Conservation (phyloP, 306 rosid genomes). For the Trifolium repens region DNA sequence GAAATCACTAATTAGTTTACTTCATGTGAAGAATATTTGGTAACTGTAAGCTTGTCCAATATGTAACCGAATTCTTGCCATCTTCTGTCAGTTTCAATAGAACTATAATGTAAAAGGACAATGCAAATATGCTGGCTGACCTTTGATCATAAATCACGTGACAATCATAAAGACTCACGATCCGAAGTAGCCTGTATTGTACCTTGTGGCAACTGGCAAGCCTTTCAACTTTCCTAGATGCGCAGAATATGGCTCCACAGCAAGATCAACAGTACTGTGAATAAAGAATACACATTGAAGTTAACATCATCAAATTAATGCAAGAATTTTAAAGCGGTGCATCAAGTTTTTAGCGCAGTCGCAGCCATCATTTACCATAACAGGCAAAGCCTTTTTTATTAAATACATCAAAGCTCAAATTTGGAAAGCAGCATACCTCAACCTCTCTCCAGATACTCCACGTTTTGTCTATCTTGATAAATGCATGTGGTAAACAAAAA, state of each 20-base stretch:
- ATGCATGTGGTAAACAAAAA: conserved; percentile 21
- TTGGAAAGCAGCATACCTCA: conserved; percentile 50
- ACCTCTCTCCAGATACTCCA: conserved; percentile 43
- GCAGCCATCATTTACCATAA: not conserved
- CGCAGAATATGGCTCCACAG: conserved; percentile 53
- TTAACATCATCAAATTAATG: conserved; percentile 31
- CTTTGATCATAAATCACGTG: conserved; percentile 61
- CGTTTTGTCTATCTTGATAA: conserved; percentile 64
- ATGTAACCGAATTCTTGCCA: conserved; percentile 19
- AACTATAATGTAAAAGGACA: conserved; percentile 36
- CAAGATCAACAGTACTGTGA: conserved; percentile 39
- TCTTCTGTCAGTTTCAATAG: conserved; percentile 29
- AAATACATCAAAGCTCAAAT: conserved; percentile 28
- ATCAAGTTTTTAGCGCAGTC: conserved; percentile 15
- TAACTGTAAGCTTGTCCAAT: not conserved
- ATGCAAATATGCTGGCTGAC: conserved; percentile 45
- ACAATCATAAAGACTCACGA: not conserved
- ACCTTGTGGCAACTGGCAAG: conserved; percentile 63
- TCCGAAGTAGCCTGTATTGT: conserved; percentile 74
- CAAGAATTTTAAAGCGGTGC: conserved; percentile 17
- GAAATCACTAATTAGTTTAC: not conserved
- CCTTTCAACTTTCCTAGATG: conserved; percentile 49
- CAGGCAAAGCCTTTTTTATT: not conserved
- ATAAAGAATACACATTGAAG: conserved; percentile 31
- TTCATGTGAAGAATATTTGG: conserved; percentile 18